Evolutionary conservation across 148 eudicot genomes (phyloP).

Genomic region (Vaccinium darrowii): DNA sequence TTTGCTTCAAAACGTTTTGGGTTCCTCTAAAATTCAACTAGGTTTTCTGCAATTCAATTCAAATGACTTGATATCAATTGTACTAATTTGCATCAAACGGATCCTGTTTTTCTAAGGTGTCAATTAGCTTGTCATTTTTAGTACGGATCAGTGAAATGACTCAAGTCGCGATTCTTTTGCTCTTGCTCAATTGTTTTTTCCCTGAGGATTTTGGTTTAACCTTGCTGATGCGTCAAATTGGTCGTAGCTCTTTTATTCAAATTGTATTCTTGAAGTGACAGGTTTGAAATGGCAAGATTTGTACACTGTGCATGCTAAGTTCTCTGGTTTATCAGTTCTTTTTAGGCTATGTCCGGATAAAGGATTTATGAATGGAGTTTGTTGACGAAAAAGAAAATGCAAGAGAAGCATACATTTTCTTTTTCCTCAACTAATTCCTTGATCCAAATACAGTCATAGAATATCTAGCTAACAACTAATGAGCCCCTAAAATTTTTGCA

Average conservation of each 20-base stretch:
- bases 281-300: too few species aligned
- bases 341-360: not conserved
- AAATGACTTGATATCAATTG: not conserved
- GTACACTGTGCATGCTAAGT: not conserved
- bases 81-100: not conserved
- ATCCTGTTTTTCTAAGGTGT: too few species aligned
- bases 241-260: not conserved
- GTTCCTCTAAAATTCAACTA: not conserved
- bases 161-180: not conserved
- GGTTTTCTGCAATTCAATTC: conserved; percentile 3
- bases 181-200: not conserved
- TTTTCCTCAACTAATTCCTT: not conserved
- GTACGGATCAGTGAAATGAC: too few species aligned
- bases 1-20: not conserved
- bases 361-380: not conserved
- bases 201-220: not conserved
- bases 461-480: not conserved
- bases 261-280: too few species aligned
- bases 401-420: not conserved
- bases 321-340: not conserved
- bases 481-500: conserved; percentile 23
- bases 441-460: not conserved
- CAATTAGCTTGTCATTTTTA: too few species aligned
- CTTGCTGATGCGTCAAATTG: not conserved
- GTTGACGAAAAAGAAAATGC: not conserved